Conservation (phyloP, 768 basidiomycete genomes). For the Calocera cornea region DNA sequence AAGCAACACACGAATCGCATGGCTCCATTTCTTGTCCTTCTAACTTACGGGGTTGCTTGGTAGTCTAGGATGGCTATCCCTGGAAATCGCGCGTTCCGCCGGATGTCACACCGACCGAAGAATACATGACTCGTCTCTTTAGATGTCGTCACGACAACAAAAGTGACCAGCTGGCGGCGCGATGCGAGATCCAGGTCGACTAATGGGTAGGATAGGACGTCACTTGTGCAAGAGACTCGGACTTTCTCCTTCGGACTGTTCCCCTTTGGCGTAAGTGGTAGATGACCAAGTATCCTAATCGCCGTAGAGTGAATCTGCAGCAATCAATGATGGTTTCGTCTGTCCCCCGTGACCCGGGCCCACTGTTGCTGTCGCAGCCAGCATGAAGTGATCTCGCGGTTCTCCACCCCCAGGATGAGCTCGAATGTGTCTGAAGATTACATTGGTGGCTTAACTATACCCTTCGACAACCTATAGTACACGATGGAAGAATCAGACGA, state of each 20-base stretch:
- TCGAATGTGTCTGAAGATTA: background rate
- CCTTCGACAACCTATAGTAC: conserved; percentile 67
- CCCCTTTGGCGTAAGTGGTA: background rate
- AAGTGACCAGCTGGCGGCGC: background rate
- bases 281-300: background rate
- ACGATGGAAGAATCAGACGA: conserved; percentile 70
- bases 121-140: background rate
- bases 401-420: too few species aligned
- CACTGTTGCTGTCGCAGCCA: too few species aligned
- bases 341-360: too few species aligned
- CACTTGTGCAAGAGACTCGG: background rate
- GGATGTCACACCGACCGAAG: background rate
- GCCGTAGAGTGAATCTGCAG: background rate
- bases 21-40: background rate
- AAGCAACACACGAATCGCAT: conserved; percentile 3
- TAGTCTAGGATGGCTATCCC: background rate
- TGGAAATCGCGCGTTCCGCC: background rate
- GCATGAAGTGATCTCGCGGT: too few species aligned
- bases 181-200: background rate
- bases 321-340: background rate
- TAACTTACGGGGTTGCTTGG: background rate
- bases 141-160: background rate
- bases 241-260: conserved; percentile 3
- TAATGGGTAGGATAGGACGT: background rate
- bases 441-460: conserved; percentile 48